Evolutionary conservation across 2,329 filamentous ascomycete genomes (phyloP).

Genomic region (Phialophora tarda): DNA sequence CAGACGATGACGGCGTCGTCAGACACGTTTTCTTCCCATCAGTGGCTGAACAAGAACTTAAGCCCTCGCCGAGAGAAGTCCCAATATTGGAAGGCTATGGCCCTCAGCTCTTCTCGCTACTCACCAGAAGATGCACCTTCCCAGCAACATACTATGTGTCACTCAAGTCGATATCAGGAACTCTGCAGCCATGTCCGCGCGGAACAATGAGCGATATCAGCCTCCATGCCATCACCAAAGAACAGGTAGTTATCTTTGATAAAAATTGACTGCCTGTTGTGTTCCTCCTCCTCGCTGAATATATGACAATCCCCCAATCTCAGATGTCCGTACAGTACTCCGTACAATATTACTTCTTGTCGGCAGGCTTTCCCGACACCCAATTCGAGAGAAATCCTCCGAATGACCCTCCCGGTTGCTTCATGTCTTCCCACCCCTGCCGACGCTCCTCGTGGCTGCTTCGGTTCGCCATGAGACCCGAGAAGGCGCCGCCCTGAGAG

Average conservation of each 20-base stretch:
- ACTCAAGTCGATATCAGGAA: no score
- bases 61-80: no score
- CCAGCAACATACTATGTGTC: no score
- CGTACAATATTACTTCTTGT: constrained; percentile 32
- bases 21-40: no score
- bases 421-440: constrained; percentile 34
- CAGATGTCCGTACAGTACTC: no score
- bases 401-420: constrained; percentile 19
- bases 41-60: no score
- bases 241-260: neutral
- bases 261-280: neutral
- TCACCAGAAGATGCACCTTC: no score
- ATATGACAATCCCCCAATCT: neutral
- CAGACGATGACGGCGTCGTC: no score
- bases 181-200: neutral
- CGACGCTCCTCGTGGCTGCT: constrained; percentile 27
- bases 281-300: neutral
- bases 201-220: neutral
- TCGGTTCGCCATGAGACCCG: constrained; percentile 32
- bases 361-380: constrained; percentile 26
- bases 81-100: no score
- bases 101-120: no score
- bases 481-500: constrained; percentile 33
- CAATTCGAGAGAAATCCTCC: constrained; percentile 28
- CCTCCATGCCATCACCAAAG: neutral